Evolutionary conservation across 805 yeast genomes (phyloP), one percentile per base, ranked within the genome.

Genomic region (Cyberlindnera euphorbiae): DNA sequence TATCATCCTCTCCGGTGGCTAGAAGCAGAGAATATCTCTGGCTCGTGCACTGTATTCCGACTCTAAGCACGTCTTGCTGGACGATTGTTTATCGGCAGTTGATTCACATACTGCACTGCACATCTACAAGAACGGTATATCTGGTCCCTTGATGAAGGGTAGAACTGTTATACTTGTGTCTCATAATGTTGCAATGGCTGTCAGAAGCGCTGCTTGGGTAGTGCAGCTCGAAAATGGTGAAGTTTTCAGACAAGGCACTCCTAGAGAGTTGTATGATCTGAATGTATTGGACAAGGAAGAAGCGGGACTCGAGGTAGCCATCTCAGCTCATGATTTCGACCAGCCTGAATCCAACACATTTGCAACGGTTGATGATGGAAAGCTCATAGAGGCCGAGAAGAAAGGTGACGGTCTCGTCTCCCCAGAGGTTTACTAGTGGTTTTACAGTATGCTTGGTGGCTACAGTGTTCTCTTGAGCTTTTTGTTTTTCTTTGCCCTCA

Each of bases 51-150:
- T 90, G 47, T 90, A 93, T 58, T 88, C 96, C 3, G 74, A 77
- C 52, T 82, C 97, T 0, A 77, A 79, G 43, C 87, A 84, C 54
- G 71, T 93, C 27, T 61, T 90, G 44, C 67, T 90, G 31, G 98
- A 90, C 64, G 98, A 90, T 62, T 90, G 97, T 66, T 71, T 90
- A 52, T 81, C 94, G 59, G 98, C 98, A 36, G 97, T 90, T 38
- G 98, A 90, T 60, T 83, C 97, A 3, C 97, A 90, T 59, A 93
- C 97, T 27, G 94, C 97, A 11, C 72, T 83, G 37, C 88, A 93
- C 79, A 86, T 90, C 43, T 90, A 90, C 58, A 94, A 89, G 50
- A 75, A 87, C 50, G 89, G 97, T 64, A 81, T 90, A 35, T 71
- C 85, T 32, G 97, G 97, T 34, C 82, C 86, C 0, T 63, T 90